Evolutionary conservation across 169 alveolate genomes (phyloP).

Genomic region (Cryptosporidium andersoni): DNA sequence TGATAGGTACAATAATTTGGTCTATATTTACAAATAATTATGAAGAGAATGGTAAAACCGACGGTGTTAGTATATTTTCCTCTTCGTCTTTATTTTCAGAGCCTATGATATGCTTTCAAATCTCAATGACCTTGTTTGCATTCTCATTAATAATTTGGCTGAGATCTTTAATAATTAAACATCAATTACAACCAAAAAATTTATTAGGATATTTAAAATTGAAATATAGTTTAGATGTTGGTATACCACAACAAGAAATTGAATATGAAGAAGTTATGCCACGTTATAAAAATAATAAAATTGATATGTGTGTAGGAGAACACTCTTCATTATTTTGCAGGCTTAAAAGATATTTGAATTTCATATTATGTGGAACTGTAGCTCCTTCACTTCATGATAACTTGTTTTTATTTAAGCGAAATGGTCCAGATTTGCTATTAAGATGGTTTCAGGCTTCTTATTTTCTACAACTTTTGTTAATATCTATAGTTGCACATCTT

Average conservation of each 20-base stretch:
- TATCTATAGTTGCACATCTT: constrained; percentile 57
- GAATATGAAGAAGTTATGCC: constrained; percentile 69
- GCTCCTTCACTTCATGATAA: constrained; percentile 61
- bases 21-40: constrained; percentile 26
- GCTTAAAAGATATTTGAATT: constrained; percentile 8
- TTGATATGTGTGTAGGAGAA: background rate
- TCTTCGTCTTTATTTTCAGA: constrained; percentile 9
- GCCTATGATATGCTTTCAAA: constrained; percentile 57
- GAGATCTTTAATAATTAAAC: constrained; percentile 35
- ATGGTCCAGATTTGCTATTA: constrained; percentile 45
- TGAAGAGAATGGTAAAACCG: constrained; percentile 9
- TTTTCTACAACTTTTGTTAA: constrained; percentile 46
- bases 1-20: constrained; percentile 18
- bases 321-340: constrained; percentile 21
- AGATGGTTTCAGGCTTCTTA: constrained; percentile 71
- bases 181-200: constrained; percentile 56
- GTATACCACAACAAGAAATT: constrained; percentile 68
- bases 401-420: constrained; percentile 38
- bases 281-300: constrained; percentile 27
- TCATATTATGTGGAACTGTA: constrained; percentile 45
- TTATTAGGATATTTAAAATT: constrained; percentile 47
- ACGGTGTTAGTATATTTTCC: constrained; percentile 14
- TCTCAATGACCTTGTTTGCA: constrained; percentile 35
- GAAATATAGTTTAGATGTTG: constrained; percentile 66
- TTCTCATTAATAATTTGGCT: constrained; percentile 54